Conservation (phyloP, 2,329 filamentous ascomycete genomes). For the Nemania sp. region DNA sequence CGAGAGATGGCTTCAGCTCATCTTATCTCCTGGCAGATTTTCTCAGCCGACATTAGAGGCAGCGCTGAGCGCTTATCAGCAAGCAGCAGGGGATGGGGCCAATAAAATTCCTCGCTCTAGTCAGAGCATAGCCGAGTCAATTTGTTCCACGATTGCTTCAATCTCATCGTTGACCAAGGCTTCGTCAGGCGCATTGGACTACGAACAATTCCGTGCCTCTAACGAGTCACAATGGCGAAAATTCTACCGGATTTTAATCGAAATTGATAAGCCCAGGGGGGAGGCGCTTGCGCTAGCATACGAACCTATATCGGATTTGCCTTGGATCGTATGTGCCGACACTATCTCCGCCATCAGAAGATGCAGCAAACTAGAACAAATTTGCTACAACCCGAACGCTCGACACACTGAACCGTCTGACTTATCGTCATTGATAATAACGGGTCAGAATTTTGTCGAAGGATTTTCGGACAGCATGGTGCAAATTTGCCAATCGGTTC, state of each 20-base stretch:
- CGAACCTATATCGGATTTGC: conserved; percentile 70
- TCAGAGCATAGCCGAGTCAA: conserved; percentile 70
- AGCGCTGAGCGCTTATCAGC: conserved; percentile 79
- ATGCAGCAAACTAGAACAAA: conserved; percentile 75
- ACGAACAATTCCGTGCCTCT: conserved; percentile 72
- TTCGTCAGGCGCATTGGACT: conserved; percentile 69
- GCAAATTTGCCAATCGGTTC: conserved; percentile 66
- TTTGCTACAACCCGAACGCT: conserved; percentile 71
- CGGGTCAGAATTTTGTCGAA: conserved; percentile 71
- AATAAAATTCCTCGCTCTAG: conserved; percentile 47
- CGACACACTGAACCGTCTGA: conserved; percentile 49
- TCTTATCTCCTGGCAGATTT: conserved; percentile 84
- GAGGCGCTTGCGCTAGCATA: conserved; percentile 79
- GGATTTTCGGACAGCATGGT: conserved; percentile 70
- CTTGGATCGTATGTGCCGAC: conserved; percentile 86
- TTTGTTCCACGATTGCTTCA: conserved; percentile 71
- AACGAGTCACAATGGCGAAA: conserved; percentile 85
- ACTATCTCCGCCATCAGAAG: conserved; percentile 76
- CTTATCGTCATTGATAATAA: conserved; percentile 65
- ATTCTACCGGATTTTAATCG: conserved; percentile 82
- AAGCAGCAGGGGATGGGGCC: conserved; percentile 54
- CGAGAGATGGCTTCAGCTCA: conserved; percentile 83
- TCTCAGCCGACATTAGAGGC: conserved; percentile 79
- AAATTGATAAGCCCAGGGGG: conserved; percentile 82
- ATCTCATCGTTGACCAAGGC: conserved; percentile 67